These are phyloP conservation scores for Kodamaea sp. DNA, from an alignment of 1,139 yeast genomes.

Conservation along the genomic window DNA sequence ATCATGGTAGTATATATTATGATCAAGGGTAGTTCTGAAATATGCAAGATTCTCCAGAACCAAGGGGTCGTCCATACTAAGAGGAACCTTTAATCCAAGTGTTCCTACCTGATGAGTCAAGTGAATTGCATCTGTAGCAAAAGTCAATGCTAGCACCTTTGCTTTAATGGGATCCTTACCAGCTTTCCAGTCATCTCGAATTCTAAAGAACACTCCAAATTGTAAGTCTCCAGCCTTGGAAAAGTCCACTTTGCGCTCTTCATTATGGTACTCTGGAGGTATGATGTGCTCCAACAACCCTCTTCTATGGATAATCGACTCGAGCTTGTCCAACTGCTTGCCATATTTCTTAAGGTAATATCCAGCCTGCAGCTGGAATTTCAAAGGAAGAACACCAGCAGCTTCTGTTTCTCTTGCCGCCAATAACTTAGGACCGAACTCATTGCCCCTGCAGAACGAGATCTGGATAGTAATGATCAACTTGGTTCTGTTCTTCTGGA, in stretches of 20 bases:
- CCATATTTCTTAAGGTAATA: constrained; percentile 32
- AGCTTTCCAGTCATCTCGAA: constrained; percentile 27
- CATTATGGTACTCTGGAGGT: constrained; percentile 30
- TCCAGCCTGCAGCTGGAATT: constrained; percentile 33
- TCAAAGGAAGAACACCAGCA: constrained; percentile 28
- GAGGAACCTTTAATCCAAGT: constrained; percentile 27
- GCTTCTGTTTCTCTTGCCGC: constrained; percentile 11
- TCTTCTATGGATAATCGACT: constrained; percentile 30
- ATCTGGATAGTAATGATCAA: constrained; percentile 34
- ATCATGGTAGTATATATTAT: constrained; percentile 39
- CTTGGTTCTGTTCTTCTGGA: constrained; percentile 28
- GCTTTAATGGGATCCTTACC: constrained; percentile 25
- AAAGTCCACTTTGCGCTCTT: constrained; percentile 15
- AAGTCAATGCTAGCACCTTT: constrained; percentile 21
- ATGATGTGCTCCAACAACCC: constrained; percentile 32
- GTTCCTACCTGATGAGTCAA: constrained; percentile 23
- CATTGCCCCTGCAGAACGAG: constrained; percentile 35
- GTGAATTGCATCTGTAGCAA: constrained; percentile 24
- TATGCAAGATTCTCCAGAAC: too few species aligned
- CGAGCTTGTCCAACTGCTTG: constrained; percentile 29
- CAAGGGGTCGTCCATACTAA: background rate
- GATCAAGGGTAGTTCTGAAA: constrained; percentile 44
- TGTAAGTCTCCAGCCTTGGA: constrained; percentile 27
- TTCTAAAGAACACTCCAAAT: constrained; percentile 35
- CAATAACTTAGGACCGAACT: constrained; percentile 16